phyloP scores from a whole-genome alignment of 257 asterid species.

The Misopates orontium region DNA sequence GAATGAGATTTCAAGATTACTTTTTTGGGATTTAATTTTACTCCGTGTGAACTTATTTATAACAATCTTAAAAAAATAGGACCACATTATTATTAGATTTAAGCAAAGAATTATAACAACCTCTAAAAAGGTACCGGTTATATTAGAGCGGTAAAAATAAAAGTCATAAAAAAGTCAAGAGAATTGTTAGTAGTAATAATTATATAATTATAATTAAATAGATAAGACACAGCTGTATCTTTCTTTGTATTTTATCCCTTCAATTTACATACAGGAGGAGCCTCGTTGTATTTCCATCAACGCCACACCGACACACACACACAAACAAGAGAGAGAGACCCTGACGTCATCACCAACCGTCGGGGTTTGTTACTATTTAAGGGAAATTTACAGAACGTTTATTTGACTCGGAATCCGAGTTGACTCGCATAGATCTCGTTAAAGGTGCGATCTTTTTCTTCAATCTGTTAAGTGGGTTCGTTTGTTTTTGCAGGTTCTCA shows the following conservation, averaged over 20 bases:
- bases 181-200: too few relatives aligned
- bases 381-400: not conserved
- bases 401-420: constrained; percentile 19
- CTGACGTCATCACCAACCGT: constrained; percentile 28
- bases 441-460: constrained; percentile 23
- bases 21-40: too few relatives aligned
- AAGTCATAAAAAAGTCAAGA: too few relatives aligned
- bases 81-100: too few relatives aligned
- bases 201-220: too few relatives aligned
- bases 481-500: constrained; percentile 19
- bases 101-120: too few relatives aligned
- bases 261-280: not conserved
- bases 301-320: constrained; percentile 15
- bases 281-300: constrained; percentile 7
- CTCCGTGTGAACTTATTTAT: too few relatives aligned
- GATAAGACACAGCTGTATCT: constrained; percentile 21
- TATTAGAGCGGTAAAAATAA: not conserved
- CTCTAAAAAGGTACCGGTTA: not conserved
- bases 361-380: constrained; percentile 32
- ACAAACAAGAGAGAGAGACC: constrained; percentile 1
- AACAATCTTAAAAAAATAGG: too few relatives aligned
- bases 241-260: constrained; percentile 23
- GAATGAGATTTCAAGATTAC: too few relatives aligned
- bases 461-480: not conserved
- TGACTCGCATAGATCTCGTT: constrained; percentile 38